phyloP scores from a whole-genome alignment of 2,329 filamentous ascomycete genomes.

The Geosmithia flava region DNA sequence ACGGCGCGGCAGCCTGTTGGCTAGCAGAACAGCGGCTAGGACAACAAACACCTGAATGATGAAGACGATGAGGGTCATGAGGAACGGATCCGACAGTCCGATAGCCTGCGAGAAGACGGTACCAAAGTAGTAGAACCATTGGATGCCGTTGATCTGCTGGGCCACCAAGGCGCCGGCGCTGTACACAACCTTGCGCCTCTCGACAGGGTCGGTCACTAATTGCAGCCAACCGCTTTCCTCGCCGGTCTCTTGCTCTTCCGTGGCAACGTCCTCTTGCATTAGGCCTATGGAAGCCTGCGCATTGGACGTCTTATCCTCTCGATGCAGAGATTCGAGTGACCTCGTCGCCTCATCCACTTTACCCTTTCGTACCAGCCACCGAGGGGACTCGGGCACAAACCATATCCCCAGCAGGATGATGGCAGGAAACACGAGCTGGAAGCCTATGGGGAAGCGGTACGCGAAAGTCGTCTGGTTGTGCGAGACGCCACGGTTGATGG shows the following conservation, averaged over 20 bases:
- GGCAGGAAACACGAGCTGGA: constrained; percentile 15
- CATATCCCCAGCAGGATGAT: constrained; percentile 8
- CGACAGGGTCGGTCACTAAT: constrained; percentile 28
- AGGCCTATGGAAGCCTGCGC: constrained; percentile 18
- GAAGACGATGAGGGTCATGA: constrained; percentile 27
- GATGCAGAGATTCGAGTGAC: constrained; percentile 28
- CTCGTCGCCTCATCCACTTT: constrained; percentile 22
- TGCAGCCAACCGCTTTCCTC: constrained; percentile 22
- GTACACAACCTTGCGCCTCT: constrained; percentile 32
- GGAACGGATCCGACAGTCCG: constrained; percentile 24
- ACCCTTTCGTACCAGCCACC: constrained; percentile 22
- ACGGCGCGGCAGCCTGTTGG: constrained; percentile 25
- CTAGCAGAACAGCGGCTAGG: constrained; percentile 21
- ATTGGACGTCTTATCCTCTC: constrained; percentile 21
- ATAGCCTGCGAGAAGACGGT: constrained; percentile 29
- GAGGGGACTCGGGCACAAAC: constrained; percentile 15
- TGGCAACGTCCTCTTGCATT: constrained; percentile 29
- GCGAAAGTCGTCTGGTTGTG: constrained; percentile 15
- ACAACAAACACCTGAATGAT: constrained; percentile 29
- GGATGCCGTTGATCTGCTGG: constrained; percentile 36
- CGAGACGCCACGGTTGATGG: constrained; percentile 15
- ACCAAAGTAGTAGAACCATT: constrained; percentile 31
- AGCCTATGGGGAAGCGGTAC: constrained; percentile 18
- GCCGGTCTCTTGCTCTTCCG: constrained; percentile 15
- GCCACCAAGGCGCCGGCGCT: constrained; percentile 28